These are phyloP conservation scores for Chondrus crispus DNA, from an alignment of 23 red algal genomes.

Conservation along the genomic window DNA sequence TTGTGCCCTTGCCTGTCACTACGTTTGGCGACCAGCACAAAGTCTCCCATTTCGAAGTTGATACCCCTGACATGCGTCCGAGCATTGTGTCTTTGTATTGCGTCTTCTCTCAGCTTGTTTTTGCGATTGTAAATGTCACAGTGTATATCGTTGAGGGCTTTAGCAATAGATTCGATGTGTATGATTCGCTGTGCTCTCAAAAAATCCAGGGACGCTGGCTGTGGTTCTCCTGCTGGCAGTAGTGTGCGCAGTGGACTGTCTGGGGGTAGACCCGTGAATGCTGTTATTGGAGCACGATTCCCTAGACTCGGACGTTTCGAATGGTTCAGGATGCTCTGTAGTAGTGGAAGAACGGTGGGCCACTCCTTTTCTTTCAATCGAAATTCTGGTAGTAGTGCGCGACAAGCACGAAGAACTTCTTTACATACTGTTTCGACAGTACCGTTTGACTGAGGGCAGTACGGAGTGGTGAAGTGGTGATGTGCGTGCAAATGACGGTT, in stretches of 20 bases:
- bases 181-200: neutral
- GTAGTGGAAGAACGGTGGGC: neutral
- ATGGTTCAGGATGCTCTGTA: neutral
- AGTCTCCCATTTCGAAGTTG: constrained; percentile 18
- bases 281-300: neutral
- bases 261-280: neutral
- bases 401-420: neutral
- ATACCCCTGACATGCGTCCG: neutral
- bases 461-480: neutral
- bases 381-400: neutral
- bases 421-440: neutral
- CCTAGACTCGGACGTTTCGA: neutral
- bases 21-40: neutral
- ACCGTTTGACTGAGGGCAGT: neutral
- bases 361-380: neutral
- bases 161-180: neutral
- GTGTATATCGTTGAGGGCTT: neutral
- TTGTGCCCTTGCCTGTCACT: neutral
- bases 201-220: neutral
- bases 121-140: neutral
- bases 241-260: neutral
- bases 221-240: neutral
- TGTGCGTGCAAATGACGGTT: neutral
- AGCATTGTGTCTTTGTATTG: neutral
- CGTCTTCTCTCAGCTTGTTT: neutral